Conservation (phyloP, 2,329 filamentous ascomycete species). For the Monilinia fructicola region DNA sequence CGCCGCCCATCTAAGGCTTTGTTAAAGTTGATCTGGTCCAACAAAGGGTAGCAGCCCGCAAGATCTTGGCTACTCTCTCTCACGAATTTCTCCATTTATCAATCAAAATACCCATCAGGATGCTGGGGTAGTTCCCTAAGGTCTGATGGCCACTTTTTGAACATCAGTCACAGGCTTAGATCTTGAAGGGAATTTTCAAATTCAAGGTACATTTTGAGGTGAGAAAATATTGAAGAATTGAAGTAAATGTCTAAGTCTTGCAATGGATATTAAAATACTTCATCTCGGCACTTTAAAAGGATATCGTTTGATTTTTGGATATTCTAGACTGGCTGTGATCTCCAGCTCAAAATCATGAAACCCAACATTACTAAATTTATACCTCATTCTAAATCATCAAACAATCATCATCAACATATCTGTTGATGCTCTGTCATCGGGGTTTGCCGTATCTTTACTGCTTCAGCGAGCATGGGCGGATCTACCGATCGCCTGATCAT, state of each 20-base stretch:
- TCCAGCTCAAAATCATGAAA: no score
- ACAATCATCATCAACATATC: no score
- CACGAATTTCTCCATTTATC: neutral
- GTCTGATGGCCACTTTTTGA: neutral
- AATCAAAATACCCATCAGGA: neutral
- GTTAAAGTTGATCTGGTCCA: neutral
- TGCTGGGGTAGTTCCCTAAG: neutral
- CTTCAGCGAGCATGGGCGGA: neutral
- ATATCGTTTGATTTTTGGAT: neutral
- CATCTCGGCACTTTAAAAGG: no score
- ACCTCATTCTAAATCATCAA: no score
- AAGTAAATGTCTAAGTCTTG: no score
- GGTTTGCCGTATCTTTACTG: neutral
- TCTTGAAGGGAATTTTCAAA: no score
- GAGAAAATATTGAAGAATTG: no score
- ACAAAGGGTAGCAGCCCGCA: neutral
- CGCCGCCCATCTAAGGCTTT: neutral
- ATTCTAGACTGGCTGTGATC: neutral
- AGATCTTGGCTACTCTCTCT: neutral
- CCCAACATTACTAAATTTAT: no score
- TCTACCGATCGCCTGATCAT: neutral
- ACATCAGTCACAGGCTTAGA: neutral
- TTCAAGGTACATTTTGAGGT: no score
- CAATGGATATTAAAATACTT: no score
- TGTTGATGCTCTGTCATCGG: neutral